Base-by-base conservation (phyloP, 768 basidiomycete species). In the Lactifluus hygrophoroides region DNA sequence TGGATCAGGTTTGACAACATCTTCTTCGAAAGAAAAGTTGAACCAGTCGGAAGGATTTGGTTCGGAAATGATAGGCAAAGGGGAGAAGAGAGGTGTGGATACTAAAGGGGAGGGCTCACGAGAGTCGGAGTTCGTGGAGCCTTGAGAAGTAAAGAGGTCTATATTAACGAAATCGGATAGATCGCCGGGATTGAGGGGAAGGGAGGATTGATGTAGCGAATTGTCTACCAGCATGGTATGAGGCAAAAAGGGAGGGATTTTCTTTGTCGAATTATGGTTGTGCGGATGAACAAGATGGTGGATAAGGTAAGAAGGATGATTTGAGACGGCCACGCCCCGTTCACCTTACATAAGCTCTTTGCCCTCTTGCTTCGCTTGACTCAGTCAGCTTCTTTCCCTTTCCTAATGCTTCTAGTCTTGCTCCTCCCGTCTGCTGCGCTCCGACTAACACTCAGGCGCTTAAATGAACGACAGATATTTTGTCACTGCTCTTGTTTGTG, bases 11-110 rank as follows among this genome's bases (percentile, higher is more conserved):
- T 73, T 73, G 34, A 40, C 28, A 52, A 66, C 62, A 42, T 71
- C 70, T 25, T 71, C 69, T 32, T 71, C 69, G 46, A 67, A 63
- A 51, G 65, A 61, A 52, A 71, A 66, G 59, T 69, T 65, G 57
- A 69, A 69, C 59, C 59, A 60, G 28, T 60, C 54, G 25, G 59
- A 60, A 13, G 59, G 49, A 35, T 51, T 60, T 21, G 34, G 37
- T 14, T 60, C 59, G 17, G 59, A 60, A 45, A 60, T 51, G 21
- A 34, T 14, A 40, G 63, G 63, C 4, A 64, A 46, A 28, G 63
- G 48, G 38, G 63, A 64, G 35, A 64, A 64, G 30, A 62, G 52
- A 5, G 61, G 56, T 5, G 43, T 50, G n/a, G 63, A 58, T 1
- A 56, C 28, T 25, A 61, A 62, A 37, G 51, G 63, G 11, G 63